Conservation (phyloP, 1,139 yeast species). For the Yarrowia galli region DNA sequence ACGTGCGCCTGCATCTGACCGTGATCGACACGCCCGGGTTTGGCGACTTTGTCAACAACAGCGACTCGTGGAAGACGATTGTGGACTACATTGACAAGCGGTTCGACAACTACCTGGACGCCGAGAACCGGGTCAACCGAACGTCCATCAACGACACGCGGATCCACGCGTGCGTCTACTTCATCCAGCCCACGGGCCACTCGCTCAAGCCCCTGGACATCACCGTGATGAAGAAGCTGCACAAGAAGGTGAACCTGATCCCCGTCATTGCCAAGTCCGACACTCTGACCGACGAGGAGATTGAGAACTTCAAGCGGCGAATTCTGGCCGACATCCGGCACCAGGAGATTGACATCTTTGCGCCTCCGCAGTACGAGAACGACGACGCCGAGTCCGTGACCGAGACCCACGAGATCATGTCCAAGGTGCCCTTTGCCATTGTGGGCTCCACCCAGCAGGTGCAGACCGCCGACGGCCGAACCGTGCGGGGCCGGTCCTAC, state of each 20-base stretch:
- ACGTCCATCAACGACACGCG: slow-evolving; percentile 82
- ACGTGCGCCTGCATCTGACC: slow-evolving; percentile 83
- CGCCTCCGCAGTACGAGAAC: slow-evolving; percentile 77
- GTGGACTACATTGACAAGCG: slow-evolving; percentile 87
- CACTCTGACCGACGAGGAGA: slow-evolving; percentile 88
- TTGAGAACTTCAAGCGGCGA: slow-evolving; percentile 69
- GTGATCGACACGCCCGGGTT: slow-evolving; percentile 94
- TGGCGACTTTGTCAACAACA: slow-evolving; percentile 89
- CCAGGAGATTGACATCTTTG: slow-evolving; percentile 79
- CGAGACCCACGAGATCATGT: slow-evolving; percentile 70
- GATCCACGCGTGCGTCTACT: slow-evolving; percentile 95
- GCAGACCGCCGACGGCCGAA: slow-evolving; percentile 74
- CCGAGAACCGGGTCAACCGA: slow-evolving; percentile 87
- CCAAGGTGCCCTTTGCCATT: slow-evolving; percentile 88
- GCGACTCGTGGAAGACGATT: slow-evolving; percentile 92
- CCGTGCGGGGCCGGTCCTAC: slow-evolving; percentile 89
- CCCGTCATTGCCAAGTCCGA: slow-evolving; percentile 97
- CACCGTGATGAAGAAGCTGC: slow-evolving; percentile 85
- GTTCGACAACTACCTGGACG: slow-evolving; percentile 87
- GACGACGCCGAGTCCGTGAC: slow-evolving; percentile 83
- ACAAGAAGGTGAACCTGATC: slow-evolving; percentile 89
- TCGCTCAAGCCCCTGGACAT: slow-evolving; percentile 88
- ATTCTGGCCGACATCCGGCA: slow-evolving; percentile 76
- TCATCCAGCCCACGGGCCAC: slow-evolving; percentile 98
- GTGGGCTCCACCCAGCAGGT: slow-evolving; percentile 88